Percentiles rank a stretch among this genome's conserved stretches.
Evolutionary conservation across 768 basidiomycete genomes (phyloP).

Genomic region (Boletellus emodensis): DNA sequence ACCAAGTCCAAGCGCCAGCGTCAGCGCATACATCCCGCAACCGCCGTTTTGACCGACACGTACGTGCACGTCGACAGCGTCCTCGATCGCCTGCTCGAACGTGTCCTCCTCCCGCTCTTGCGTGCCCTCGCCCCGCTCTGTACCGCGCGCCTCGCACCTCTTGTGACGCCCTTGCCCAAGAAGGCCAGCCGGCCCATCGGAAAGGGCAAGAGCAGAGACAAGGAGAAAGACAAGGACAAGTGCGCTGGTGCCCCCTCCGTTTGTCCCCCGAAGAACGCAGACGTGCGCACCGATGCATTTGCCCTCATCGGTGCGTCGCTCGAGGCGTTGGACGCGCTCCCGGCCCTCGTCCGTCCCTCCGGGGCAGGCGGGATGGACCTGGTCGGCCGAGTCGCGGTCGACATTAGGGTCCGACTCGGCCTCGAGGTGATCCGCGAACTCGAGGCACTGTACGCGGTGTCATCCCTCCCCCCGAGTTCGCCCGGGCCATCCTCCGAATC

Average conservation of each 20-base stretch:
- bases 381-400: not conserved
- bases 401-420: conserved; percentile 22
- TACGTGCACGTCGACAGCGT: conserved; percentile 9
- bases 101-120: conserved; percentile 19
- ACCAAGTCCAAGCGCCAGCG: conserved; percentile 13
- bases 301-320: conserved; percentile 22
- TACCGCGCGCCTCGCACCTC: conserved; percentile 12
- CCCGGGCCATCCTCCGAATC: not conserved
- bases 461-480: not conserved
- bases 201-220: conserved; percentile 3
- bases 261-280: not conserved
- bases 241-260: not conserved
- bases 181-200: not conserved
- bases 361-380: not conserved
- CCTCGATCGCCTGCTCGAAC: conserved; percentile 17
- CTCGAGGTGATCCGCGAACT: conserved; percentile 28
- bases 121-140: conserved; percentile 21
- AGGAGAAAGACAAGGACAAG: conserved; percentile 3
- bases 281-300: conserved; percentile 21
- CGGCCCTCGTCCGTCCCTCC: not conserved
- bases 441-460: conserved; percentile 15
- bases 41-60: not conserved
- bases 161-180: conserved; percentile 3
- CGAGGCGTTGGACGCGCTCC: conserved; percentile 16
- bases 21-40: not conserved